Evolutionary conservation across 352 stramenopile genomes (phyloP).

Genomic region (Globisporangium echinulatum): DNA sequence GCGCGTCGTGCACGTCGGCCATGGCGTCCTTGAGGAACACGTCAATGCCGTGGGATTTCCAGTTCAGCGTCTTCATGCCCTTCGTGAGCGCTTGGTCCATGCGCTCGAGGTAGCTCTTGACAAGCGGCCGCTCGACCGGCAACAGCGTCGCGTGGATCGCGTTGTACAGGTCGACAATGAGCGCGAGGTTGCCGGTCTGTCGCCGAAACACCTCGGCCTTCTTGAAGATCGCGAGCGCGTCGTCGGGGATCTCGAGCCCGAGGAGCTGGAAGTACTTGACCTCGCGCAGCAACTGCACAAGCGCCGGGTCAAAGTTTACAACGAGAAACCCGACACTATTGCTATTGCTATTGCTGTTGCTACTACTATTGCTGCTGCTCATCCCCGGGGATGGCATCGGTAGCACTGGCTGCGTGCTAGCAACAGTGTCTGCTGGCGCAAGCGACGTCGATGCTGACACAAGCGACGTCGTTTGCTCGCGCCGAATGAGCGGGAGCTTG

Average conservation of each 20-base stretch:
- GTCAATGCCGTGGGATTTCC: conserved; percentile 91
- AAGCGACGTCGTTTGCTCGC: conserved; percentile 19
- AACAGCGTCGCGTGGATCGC: conserved; percentile 82
- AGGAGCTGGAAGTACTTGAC: conserved; percentile 93
- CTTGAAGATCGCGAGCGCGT: conserved; percentile 89
- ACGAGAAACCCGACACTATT: conserved; percentile 34
- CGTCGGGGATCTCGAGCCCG: conserved; percentile 82
- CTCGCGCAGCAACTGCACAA: conserved; percentile 89
- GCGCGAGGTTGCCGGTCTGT: conserved; percentile 88
- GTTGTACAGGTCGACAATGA: conserved; percentile 94
- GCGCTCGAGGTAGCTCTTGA: conserved; percentile 84
- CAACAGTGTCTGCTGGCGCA: neutral
- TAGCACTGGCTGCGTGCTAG: neutral
- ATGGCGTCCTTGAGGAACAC: conserved; percentile 89
- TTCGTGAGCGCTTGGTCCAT: conserved; percentile 88
- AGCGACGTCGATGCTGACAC: neutral
- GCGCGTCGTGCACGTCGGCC: conserved; percentile 86
- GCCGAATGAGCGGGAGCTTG: conserved; percentile 79
- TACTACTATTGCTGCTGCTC: neutral
- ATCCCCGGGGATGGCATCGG: neutral
- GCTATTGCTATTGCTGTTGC: neutral
- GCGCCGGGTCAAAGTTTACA: conserved; percentile 89
- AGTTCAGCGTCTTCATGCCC: conserved; percentile 89
- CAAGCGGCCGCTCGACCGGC: conserved; percentile 84
- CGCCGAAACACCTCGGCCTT: conserved; percentile 87